These are phyloP conservation scores for Musa beccarii DNA, from an alignment of 176 grass and related monocot genomes.

Conservation along the genomic window DNA sequence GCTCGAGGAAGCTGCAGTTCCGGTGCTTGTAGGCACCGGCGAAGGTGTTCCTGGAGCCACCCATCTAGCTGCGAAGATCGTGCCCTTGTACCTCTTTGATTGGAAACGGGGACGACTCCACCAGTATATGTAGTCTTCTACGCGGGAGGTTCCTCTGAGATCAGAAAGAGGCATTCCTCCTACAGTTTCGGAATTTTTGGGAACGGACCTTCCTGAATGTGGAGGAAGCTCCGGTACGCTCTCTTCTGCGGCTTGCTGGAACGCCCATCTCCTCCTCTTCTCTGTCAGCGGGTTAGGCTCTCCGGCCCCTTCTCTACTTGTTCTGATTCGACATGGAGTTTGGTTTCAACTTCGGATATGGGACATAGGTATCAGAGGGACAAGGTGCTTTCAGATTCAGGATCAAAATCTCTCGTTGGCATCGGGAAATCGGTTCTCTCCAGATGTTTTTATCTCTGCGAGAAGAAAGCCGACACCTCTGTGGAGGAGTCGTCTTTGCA, in stretches of 20 bases:
- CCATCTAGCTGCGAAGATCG: no score
- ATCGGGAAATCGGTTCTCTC: slow-evolving; percentile 41
- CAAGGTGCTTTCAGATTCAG: background rate
- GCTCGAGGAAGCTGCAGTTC: no score
- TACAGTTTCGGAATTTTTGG: no score
- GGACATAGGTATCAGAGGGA: background rate
- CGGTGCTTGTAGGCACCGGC: no score
- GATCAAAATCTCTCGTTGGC: slow-evolving; percentile 20
- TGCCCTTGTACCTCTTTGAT: no score
- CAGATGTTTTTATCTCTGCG: slow-evolving; percentile 47
- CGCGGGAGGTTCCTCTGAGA: background rate
- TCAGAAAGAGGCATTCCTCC: no score
- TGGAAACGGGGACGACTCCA: no score
- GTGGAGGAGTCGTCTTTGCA: slow-evolving; percentile 33
- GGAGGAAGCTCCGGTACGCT: background rate
- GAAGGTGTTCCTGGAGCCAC: no score
- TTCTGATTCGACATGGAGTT: background rate
- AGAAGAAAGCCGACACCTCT: slow-evolving; percentile 34
- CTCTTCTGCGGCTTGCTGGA: background rate
- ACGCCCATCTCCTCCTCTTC: background rate
- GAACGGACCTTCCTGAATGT: background rate
- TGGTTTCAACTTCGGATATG: background rate
- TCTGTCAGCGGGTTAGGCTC: background rate
- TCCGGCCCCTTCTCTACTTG: background rate
- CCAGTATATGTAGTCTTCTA: background rate